A percentile compares a stretch with the other conserved stretches of the same genome.
Evolutionary conservation across 495 filamentous ascomycete species (phyloP).

Genomic region (Aspergillus campestris): DNA sequence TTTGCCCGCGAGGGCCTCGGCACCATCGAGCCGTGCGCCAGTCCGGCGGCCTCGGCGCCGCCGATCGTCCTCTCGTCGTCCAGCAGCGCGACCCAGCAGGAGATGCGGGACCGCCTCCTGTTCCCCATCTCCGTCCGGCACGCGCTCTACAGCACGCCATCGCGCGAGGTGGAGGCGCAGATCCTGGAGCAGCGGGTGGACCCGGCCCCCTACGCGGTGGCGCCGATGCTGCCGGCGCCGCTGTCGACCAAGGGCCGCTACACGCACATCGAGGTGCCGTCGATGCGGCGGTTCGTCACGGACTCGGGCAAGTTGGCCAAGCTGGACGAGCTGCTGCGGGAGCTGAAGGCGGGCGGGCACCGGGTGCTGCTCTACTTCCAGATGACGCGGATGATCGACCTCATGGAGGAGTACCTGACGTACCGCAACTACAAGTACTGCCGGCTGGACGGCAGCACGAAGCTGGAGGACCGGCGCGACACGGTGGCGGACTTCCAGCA

Average conservation of each 20-base stretch:
- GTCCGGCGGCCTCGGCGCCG: constrained; percentile 72
- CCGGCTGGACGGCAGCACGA: constrained; percentile 94
- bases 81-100: constrained; percentile 54
- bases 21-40: constrained; percentile 69
- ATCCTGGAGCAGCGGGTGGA: constrained; percentile 64
- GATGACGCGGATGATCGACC: constrained; percentile 99
- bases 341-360: constrained; percentile 86
- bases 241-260: constrained; percentile 72
- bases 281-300: constrained; percentile 98
- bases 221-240: constrained; percentile 62
- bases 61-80: constrained; percentile 74
- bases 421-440: constrained; percentile 99
- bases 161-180: constrained; percentile 57
- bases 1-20: constrained; percentile 64
- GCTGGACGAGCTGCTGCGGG: constrained; percentile 75
- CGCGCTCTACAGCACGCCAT: constrained; percentile 58
- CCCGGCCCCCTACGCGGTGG: constrained; percentile 50
- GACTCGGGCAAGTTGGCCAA: constrained; percentile 94
- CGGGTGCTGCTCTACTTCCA: constrained; percentile 99
- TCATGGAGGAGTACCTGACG: constrained; percentile 98
- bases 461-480: constrained; percentile 92
- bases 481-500: constrained; percentile 96
- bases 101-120: constrained; percentile 58
- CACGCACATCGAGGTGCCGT: constrained; percentile 85
- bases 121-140: constrained; percentile 73